Percentiles rank a stretch among this genome's conserved stretches.
Evolutionary conservation across 257 asterid species (phyloP).

Genomic region (Penstemon eatonii): DNA sequence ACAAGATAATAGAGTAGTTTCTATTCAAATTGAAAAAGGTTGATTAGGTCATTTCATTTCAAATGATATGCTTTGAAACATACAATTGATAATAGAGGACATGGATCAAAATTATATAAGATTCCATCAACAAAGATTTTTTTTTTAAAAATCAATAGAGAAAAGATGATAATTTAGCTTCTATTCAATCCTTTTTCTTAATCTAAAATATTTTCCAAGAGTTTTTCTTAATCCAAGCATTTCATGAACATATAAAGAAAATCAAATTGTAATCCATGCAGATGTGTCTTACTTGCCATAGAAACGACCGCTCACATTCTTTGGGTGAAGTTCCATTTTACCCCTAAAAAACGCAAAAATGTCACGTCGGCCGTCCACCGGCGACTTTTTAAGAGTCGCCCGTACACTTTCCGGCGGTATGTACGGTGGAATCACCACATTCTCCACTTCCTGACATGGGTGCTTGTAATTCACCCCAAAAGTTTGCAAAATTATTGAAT

Average conservation of each 20-base stretch:
- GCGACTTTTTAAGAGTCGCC: constrained; percentile 44
- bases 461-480: constrained; percentile 80
- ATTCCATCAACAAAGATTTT: too few relatives aligned
- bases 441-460: constrained; percentile 84
- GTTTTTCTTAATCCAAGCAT: background rate
- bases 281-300: constrained; percentile 58
- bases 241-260: background rate
- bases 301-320: constrained; percentile 85
- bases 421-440: constrained; percentile 82
- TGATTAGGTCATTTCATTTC: too few relatives aligned
- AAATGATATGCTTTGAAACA: too few relatives aligned
- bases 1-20: too few relatives aligned
- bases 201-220: too few relatives aligned
- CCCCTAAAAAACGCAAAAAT: constrained; percentile 81
- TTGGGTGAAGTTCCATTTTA: constrained; percentile 90
- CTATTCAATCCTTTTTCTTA: too few relatives aligned
- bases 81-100: too few relatives aligned
- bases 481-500: constrained; percentile 70
- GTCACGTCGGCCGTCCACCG: constrained; percentile 53
- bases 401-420: constrained; percentile 63
- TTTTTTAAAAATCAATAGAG: too few relatives aligned
- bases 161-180: too few relatives aligned
- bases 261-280: background rate
- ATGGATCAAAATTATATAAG: too few relatives aligned
- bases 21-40: too few relatives aligned